Evolutionary conservation across 805 yeast species (phyloP).

Genomic region (Wickerhamomyces subpelliculosus): DNA sequence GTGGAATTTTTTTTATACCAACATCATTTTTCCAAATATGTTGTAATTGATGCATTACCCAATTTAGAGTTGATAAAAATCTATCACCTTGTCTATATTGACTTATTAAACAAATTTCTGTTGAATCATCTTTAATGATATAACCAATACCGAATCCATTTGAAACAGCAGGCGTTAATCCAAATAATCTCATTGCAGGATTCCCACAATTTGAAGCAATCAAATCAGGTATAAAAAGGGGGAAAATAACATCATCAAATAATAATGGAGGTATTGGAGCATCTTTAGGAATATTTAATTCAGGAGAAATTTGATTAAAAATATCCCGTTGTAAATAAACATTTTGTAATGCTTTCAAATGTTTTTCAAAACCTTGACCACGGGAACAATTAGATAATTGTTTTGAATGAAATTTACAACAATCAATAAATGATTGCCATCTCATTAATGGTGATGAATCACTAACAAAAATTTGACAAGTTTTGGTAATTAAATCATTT

Average conservation of each 20-base stretch:
- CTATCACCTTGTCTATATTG: slow-evolving; percentile 83
- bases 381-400: slow-evolving; percentile 44
- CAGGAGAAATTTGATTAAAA: slow-evolving; percentile 39
- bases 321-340: slow-evolving; percentile 42
- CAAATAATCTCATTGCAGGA: slow-evolving; percentile 79
- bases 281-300: slow-evolving; percentile 25
- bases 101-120: slow-evolving; percentile 77
- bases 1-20: slow-evolving; percentile 17
- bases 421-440: slow-evolving; percentile 42
- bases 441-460: slow-evolving; percentile 38
- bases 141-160: slow-evolving; percentile 94
- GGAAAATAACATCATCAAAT: slow-evolving; percentile 33
- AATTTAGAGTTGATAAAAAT: slow-evolving; percentile 64
- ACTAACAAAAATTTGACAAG: slow-evolving; percentile 61
- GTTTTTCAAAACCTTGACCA: slow-evolving; percentile 70
- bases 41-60: slow-evolving; percentile 57
- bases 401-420: slow-evolving; percentile 45
- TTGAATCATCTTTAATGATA: slow-evolving; percentile 73
- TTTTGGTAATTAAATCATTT: slow-evolving; percentile 39
- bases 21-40: slow-evolving; percentile 30
- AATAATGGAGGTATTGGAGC: slow-evolving; percentile 35
- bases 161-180: slow-evolving; percentile 82
- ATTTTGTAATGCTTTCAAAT: slow-evolving; percentile 56
- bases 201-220: slow-evolving; percentile 82
- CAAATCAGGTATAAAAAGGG: slow-evolving; percentile 34